Percentiles rank a stretch among this genome's conserved stretches.
Evolutionary conservation across 495 filamentous ascomycete genomes (phyloP).

Genomic region (Penicillium maclennaniae): DNA sequence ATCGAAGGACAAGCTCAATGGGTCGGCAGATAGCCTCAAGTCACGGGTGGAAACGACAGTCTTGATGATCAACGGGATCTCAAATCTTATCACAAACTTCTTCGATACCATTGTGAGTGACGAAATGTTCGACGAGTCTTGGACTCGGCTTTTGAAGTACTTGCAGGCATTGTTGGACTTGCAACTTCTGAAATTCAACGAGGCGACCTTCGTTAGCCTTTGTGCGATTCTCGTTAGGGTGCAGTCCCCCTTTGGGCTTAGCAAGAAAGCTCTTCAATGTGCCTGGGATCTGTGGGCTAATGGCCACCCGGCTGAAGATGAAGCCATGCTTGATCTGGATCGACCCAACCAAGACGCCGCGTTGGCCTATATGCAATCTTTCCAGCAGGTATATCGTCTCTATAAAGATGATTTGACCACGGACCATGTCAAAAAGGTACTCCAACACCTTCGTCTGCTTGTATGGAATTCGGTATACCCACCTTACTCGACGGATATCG

Average conservation of each 20-base stretch:
- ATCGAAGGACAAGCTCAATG: slow-evolving; percentile 21
- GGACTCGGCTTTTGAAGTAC: slow-evolving; percentile 64
- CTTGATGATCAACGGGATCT: slow-evolving; percentile 66
- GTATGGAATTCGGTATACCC: slow-evolving; percentile 67
- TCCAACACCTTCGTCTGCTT: slow-evolving; percentile 55
- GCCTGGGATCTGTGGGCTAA: slow-evolving; percentile 73
- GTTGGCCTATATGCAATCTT: slow-evolving; percentile 70
- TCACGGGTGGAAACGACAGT: slow-evolving; percentile 77
- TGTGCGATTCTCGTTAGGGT: slow-evolving; percentile 61
- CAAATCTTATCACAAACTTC: slow-evolving; percentile 63
- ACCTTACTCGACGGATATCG: slow-evolving; percentile 78
- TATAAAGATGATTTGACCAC: slow-evolving; percentile 59
- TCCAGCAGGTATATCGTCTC: slow-evolving; percentile 78
- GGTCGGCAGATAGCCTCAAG: slow-evolving; percentile 30
- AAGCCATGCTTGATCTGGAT: slow-evolving; percentile 43
- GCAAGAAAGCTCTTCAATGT: slow-evolving; percentile 53
- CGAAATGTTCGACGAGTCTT: slow-evolving; percentile 56
- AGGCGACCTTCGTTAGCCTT: slow-evolving; percentile 65
- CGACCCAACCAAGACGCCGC: slow-evolving; percentile 70
- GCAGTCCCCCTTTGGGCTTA: slow-evolving; percentile 43
- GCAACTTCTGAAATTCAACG: slow-evolving; percentile 62
- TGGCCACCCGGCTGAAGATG: slow-evolving; percentile 51
- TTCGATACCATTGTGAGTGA: slow-evolving; percentile 57
- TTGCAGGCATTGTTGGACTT: slow-evolving; percentile 58
- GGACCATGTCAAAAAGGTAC: slow-evolving; percentile 52